Conservation (phyloP, 768 basidiomycete species). For the Exsudoporus frostii region DNA sequence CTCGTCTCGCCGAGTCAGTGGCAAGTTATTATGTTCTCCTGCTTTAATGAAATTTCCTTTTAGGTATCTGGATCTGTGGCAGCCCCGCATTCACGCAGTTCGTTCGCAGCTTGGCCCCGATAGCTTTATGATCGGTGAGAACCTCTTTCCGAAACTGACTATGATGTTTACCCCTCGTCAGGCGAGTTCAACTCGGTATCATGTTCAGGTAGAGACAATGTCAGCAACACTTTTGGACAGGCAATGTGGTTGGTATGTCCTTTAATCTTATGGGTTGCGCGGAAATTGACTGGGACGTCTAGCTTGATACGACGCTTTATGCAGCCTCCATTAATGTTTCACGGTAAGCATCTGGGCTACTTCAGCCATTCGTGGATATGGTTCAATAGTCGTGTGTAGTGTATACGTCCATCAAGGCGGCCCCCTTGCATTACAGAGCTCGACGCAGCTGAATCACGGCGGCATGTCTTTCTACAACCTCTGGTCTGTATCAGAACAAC, state of each 20-base stretch:
- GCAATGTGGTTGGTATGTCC: conserved; percentile 48
- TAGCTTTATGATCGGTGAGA: conserved; percentile 45
- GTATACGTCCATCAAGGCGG: conserved; percentile 56
- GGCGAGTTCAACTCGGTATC: conserved; percentile 58
- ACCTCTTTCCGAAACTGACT: background rate
- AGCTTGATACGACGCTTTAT: conserved; percentile 21
- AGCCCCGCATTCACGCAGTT: conserved; percentile 47
- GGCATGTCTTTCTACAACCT: conserved; percentile 44
- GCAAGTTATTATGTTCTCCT: background rate
- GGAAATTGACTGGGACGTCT: background rate
- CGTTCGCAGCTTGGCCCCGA: conserved; percentile 47
- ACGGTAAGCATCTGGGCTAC: conserved; percentile 27
- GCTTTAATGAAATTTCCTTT: background rate
- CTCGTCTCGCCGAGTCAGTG: conserved; percentile 44
- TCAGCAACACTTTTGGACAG: conserved; percentile 55
- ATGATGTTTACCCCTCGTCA: conserved; percentile 13
- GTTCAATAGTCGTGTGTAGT: conserved; percentile 23
- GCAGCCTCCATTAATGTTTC: conserved; percentile 44
- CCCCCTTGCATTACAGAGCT: conserved; percentile 48
- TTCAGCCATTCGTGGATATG: background rate
- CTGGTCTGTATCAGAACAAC: conserved; percentile 34
- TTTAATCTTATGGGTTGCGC: background rate
- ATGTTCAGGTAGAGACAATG: conserved; percentile 46
- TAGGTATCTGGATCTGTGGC: conserved; percentile 56
- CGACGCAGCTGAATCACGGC: conserved; percentile 48